Evolutionary conservation across 2,329 filamentous ascomycete genomes (phyloP).

Genomic region (Coniochaeta sp.): DNA sequence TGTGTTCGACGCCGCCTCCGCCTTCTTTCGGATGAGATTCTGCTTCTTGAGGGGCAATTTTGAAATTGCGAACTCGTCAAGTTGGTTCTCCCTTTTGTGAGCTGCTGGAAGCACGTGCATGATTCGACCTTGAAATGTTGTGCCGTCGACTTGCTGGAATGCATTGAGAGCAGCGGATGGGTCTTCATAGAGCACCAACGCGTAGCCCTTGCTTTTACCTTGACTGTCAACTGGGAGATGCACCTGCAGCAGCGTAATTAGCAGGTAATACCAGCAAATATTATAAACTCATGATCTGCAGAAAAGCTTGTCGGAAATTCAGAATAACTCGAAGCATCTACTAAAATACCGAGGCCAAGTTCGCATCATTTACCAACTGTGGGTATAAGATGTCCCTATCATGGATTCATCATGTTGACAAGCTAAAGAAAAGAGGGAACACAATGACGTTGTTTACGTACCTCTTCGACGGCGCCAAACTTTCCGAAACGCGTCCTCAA

Average conservation of each 20-base stretch:
- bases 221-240: constrained; percentile 72
- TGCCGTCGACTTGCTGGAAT: constrained; percentile 72
- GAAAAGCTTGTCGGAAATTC: constrained; percentile 32
- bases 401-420: constrained; percentile 77
- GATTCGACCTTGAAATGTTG: constrained; percentile 85
- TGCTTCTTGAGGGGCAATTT: constrained; percentile 94
- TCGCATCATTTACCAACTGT: constrained; percentile 75
- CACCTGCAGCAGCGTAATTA: constrained; percentile 55
- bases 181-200: constrained; percentile 73
- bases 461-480: constrained; percentile 79
- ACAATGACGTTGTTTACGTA: constrained; percentile 40
- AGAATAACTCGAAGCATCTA: constrained; percentile 96
- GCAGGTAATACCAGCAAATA: constrained; percentile 8
- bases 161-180: constrained; percentile 69
- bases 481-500: constrained; percentile 63
- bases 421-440: constrained; percentile 8
- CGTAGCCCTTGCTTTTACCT: constrained; percentile 80
- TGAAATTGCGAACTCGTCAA: constrained; percentile 84
- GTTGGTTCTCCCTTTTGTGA: constrained; percentile 69
- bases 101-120: constrained; percentile 83
- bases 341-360: constrained; percentile 96
- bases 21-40: constrained; percentile 78
- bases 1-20: constrained; percentile 65
- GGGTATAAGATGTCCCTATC: constrained; percentile 99
- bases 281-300: neutral